phyloP scores from a whole-genome alignment of 2,329 filamentous ascomycete genomes.

The Phialophora chinensis region DNA sequence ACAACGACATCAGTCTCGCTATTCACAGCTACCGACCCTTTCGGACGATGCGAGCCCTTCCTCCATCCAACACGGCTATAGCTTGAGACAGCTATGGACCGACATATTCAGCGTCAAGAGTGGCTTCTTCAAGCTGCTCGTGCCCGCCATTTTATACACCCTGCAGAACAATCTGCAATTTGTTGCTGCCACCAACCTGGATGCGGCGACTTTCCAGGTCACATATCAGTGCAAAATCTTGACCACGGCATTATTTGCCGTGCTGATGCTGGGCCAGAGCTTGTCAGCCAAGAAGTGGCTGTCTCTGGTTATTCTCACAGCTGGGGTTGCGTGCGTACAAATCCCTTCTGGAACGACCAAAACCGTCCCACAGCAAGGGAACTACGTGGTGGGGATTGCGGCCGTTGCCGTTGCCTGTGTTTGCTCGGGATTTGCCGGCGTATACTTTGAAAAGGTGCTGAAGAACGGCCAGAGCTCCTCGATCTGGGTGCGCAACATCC shows the following conservation, averaged over 20 bases:
- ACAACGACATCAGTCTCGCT: constrained; percentile 24
- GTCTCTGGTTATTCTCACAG: constrained; percentile 77
- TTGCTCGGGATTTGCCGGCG: constrained; percentile 82
- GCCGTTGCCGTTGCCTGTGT: constrained; percentile 79
- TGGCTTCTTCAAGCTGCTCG: constrained; percentile 77
- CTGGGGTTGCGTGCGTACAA: constrained; percentile 84
- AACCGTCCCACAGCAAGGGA: constrained; percentile 58
- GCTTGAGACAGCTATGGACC: constrained; percentile 79
- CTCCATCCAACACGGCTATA: constrained; percentile 59
- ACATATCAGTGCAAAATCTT: constrained; percentile 95
- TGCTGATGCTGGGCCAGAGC: constrained; percentile 73
- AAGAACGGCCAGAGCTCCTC: constrained; percentile 80
- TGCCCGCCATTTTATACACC: constrained; percentile 87
- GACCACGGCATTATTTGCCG: constrained; percentile 85
- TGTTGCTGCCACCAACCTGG: constrained; percentile 85
- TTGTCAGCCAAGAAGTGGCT: constrained; percentile 78
- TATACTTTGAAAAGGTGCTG: constrained; percentile 75
- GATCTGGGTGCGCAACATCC: constrained; percentile 92
- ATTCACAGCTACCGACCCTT: constrained; percentile 24
- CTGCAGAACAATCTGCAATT: constrained; percentile 92
- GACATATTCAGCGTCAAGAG: constrained; percentile 86
- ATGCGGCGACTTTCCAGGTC: constrained; percentile 90
- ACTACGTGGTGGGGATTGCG: constrained; percentile 56
- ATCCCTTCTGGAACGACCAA: constrained; percentile 68
- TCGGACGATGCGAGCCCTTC: constrained; percentile 38